These are phyloP conservation scores for Groenewaldozyma tartarivorans DNA, from an alignment of 805 yeast species.

Conservation along the genomic window DNA sequence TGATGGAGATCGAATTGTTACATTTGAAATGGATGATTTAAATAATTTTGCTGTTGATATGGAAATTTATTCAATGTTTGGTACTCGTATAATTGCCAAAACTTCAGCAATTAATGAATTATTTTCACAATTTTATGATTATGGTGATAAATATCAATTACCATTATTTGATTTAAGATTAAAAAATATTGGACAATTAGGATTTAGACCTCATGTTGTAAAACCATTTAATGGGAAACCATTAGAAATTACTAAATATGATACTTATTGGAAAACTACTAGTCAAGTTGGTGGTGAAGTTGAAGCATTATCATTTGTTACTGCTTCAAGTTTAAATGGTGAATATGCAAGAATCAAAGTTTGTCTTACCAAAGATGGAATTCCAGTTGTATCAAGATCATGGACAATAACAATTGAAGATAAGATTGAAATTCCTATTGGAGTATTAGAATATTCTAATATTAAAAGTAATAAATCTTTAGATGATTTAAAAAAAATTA, in stretches of 20 bases:
- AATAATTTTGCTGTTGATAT: conserved; percentile 70
- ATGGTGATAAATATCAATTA: conserved; percentile 32
- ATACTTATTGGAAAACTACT: conserved; percentile 95
- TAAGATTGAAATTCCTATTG: conserved; percentile 49
- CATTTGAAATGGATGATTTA: conserved; percentile 76
- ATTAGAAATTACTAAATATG: conserved; percentile 82
- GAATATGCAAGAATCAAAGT: conserved; percentile 62
- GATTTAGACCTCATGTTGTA: conserved; percentile 70
- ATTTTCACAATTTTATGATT: conserved; percentile 22
- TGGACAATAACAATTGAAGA: conserved; percentile 19
- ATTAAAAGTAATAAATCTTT: conserved; percentile 1
- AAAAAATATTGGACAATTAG: conserved; percentile 71
- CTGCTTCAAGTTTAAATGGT: conserved; percentile 85
- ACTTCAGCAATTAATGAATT: conserved; percentile 63
- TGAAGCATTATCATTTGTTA: conserved; percentile 59
- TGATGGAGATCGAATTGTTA: conserved; percentile 56
- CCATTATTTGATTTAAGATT: conserved; percentile 79
- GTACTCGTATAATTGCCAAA: conserved; percentile 85
- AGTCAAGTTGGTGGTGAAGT: conserved; percentile 32
- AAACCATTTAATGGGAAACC: conserved; percentile 82
- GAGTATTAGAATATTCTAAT: conserved; percentile 36
- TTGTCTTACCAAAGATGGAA: conserved; percentile 69
- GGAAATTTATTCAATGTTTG: conserved; percentile 90
- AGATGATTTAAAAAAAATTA: conserved; percentile 13
- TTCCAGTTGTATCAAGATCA: conserved; percentile 50